Evolutionary conservation across 768 basidiomycete genomes (phyloP).

Genomic region (Porphyrellus cyaneotinctus): DNA sequence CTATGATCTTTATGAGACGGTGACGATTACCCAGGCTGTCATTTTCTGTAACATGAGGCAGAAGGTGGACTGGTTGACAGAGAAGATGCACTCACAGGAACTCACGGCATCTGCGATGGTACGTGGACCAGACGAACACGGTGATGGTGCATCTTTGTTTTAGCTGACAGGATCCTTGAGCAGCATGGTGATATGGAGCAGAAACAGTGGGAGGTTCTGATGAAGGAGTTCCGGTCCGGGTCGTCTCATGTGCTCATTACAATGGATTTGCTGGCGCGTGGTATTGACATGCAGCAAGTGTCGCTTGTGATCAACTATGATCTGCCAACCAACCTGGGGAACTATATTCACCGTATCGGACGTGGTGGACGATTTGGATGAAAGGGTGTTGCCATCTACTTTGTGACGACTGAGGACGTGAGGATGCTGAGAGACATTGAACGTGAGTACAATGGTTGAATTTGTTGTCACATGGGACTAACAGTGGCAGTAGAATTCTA

Average conservation of each 20-base stretch:
- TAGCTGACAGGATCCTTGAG: slow-evolving; percentile 18
- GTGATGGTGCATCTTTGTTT: slow-evolving; percentile 2
- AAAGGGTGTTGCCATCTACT: slow-evolving; percentile 96
- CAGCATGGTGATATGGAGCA: slow-evolving; percentile 99
- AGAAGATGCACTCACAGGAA: slow-evolving; percentile 94
- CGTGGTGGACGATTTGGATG: slow-evolving; percentile 96
- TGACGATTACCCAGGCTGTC: slow-evolving; percentile 98
- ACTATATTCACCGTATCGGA: slow-evolving; percentile 98
- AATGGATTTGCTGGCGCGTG: slow-evolving; percentile 95
- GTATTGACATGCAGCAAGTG: slow-evolving; percentile 97
- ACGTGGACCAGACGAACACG: slow-evolving; percentile 24
- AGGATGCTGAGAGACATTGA: slow-evolving; percentile 91
- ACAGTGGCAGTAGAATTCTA: slow-evolving; percentile 59
- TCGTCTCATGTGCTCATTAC: slow-evolving; percentile 98
- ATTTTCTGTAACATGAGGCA: slow-evolving; percentile 99
- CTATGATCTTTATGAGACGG: slow-evolving; percentile 97
- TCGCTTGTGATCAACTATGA: slow-evolving; percentile 96
- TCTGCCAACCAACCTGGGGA: slow-evolving; percentile 90
- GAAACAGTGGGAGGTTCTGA: slow-evolving; percentile 92
- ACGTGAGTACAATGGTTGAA: slow-evolving; percentile 51
- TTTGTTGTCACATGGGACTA: slow-evolving; percentile 2
- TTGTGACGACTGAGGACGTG: slow-evolving; percentile 94
- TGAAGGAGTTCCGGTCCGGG: slow-evolving; percentile 99
- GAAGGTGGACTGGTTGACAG: slow-evolving; percentile 99
- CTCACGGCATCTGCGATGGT: slow-evolving; percentile 99